Percentiles rank a stretch among this genome's conserved stretches.
Evolutionary conservation across 805 yeast genomes (phyloP).

Genomic region (Pichia californica): DNA sequence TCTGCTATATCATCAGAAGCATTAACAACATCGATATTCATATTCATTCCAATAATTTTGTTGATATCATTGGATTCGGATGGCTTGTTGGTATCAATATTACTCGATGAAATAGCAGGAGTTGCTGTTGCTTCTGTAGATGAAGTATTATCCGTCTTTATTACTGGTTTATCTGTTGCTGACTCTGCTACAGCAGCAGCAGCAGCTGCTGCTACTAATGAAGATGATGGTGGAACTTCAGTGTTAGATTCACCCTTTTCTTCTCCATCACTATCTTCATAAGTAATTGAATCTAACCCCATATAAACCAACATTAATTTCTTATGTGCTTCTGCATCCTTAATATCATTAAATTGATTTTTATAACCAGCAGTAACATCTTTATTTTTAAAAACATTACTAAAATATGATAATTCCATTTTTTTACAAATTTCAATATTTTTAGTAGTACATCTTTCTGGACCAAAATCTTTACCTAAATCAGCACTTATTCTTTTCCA

Average conservation of each 20-base stretch:
- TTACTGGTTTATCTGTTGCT: too few species aligned
- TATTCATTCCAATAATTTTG: background rate
- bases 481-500: constrained; percentile 34
- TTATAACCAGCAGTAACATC: constrained; percentile 23
- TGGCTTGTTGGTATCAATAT: too few species aligned
- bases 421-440: constrained; percentile 28
- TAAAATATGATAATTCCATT: constrained; percentile 23
- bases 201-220: background rate
- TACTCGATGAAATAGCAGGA: background rate
- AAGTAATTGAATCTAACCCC: constrained; percentile 31
- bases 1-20: background rate
- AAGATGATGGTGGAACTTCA: too few species aligned
- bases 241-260: background rate
- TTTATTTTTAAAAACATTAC: constrained; percentile 24
- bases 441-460: constrained; percentile 28
- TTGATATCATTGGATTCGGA: background rate
- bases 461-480: constrained; percentile 24
- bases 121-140: background rate
- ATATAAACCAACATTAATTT: constrained; percentile 31
- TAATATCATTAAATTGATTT: constrained; percentile 24
- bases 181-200: background rate
- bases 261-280: constrained; percentile 26
- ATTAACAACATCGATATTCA: background rate
- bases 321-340: constrained; percentile 28
- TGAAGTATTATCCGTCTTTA: too few species aligned